phyloP scores from a whole-genome alignment of 2,329 filamentous ascomycete species.

The Penicillium aurantiogriseum region DNA sequence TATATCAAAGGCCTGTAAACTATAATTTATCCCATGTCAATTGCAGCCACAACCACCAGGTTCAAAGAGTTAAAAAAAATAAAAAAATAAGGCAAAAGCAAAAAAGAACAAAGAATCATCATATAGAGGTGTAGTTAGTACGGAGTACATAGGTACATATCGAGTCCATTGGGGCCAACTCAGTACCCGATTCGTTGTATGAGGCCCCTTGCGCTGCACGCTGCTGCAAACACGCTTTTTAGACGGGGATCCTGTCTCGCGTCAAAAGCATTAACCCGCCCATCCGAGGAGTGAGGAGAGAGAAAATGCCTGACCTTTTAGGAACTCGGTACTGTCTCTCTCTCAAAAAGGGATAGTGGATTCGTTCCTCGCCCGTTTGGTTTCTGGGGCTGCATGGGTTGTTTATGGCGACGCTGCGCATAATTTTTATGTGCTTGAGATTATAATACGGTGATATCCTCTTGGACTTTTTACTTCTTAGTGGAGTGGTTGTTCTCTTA shows the following conservation, averaged over 20 bases:
- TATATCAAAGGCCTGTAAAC: neutral
- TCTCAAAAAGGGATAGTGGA: conserved; percentile 19
- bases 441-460: conserved; percentile 11
- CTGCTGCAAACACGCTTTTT: conserved; percentile 10
- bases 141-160: neutral
- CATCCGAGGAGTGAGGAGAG: conserved; percentile 22
- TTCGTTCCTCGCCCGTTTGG: conserved; percentile 12
- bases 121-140: neutral
- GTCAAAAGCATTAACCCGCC: conserved; percentile 11
- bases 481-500: conserved; percentile 3
- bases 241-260: conserved; percentile 17
- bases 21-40: neutral
- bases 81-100: neutral
- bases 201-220: conserved; percentile 23
- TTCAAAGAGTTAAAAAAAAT: neutral
- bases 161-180: neutral
- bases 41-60: neutral
- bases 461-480: neutral
- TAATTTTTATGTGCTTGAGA: neutral
- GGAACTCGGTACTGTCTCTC: conserved; percentile 11
- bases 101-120: neutral
- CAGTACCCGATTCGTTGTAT: conserved; percentile 7
- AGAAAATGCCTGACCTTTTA: conserved; percentile 15
- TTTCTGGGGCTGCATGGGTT: conserved; percentile 12
- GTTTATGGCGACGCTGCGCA: conserved; percentile 10